Evolutionary conservation across 2,329 filamentous ascomycete species (phyloP).

Genomic region (Xylariaceae sp.): DNA sequence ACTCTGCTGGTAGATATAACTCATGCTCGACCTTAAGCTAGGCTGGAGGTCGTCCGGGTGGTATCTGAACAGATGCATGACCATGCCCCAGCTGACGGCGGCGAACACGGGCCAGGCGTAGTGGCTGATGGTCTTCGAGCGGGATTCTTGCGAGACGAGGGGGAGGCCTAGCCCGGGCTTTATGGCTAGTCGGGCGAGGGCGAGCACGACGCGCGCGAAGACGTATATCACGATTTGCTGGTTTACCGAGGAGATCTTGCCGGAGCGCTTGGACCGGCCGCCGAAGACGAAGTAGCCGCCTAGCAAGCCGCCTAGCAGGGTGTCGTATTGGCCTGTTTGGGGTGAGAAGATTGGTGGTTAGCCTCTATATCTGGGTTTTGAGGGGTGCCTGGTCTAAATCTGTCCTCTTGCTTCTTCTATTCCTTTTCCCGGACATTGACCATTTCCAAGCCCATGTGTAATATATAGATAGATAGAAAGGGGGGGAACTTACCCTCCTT

Average conservation of each 20-base stretch:
- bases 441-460: conserved; percentile 15
- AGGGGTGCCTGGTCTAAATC: neutral
- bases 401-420: neutral
- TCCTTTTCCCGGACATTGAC: conserved; percentile 15
- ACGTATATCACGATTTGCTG: conserved; percentile 99
- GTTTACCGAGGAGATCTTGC: conserved; percentile 73
- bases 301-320: conserved; percentile 79
- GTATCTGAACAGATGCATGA: conserved; percentile 94
- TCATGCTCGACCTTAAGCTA: conserved; percentile 92
- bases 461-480: no score
- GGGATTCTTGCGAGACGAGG: conserved; percentile 44
- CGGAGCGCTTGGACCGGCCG: conserved; percentile 54
- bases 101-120: conserved; percentile 94
- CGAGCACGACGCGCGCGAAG: conserved; percentile 84
- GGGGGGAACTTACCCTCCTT: conserved; percentile 48
- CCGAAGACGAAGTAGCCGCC: conserved; percentile 95
- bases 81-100: conserved; percentile 80
- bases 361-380: neutral
- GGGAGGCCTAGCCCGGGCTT: conserved; percentile 56
- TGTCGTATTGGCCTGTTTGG: conserved; percentile 65
- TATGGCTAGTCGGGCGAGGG: conserved; percentile 77
- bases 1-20: conserved; percentile 89
- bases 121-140: conserved; percentile 48
- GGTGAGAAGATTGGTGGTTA: neutral
- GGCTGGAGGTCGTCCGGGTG: conserved; percentile 88